These are phyloP conservation scores for Annona cherimola DNA, from an alignment of 164 flowering plant genomes.

Conservation along the genomic window DNA sequence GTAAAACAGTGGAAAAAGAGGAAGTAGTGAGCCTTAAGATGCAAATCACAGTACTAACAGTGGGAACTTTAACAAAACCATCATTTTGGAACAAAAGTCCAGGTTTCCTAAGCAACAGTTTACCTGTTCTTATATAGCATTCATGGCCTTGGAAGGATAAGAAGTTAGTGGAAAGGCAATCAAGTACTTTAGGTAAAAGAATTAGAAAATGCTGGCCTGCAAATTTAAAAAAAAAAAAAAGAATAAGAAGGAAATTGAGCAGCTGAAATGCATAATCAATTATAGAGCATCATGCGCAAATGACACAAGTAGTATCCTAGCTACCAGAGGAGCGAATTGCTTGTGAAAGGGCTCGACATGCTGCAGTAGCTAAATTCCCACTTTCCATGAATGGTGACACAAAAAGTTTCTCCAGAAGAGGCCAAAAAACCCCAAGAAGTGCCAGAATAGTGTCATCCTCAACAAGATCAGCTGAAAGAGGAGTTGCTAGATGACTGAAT, in stretches of 20 bases:
- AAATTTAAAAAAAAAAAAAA: slow-evolving; percentile 25
- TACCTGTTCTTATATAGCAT: slow-evolving; percentile 89
- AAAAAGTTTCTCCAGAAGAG: slow-evolving; percentile 72
- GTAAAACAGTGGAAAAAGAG: slow-evolving; percentile 1
- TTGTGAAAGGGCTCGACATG: slow-evolving; percentile 90
- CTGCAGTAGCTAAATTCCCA: slow-evolving; percentile 65
- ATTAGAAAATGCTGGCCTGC: slow-evolving; percentile 75
- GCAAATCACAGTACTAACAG: not conserved
- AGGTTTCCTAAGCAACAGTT: slow-evolving; percentile 4
- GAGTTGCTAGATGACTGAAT: slow-evolving; percentile 57
- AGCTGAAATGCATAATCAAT: not conserved
- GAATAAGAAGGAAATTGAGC: not conserved
- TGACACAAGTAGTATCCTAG: not conserved
- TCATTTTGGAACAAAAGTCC: not conserved
- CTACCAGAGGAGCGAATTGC: slow-evolving; percentile 83
- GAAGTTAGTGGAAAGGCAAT: slow-evolving; percentile 75
- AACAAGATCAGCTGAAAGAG: slow-evolving; percentile 27
- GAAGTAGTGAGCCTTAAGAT: not conserved
- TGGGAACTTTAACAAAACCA: not conserved
- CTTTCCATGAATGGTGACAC: slow-evolving; percentile 71
- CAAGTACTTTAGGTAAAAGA: slow-evolving; percentile 65
- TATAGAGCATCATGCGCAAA: not conserved
- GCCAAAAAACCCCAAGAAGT: slow-evolving; percentile 73
- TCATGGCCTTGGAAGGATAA: slow-evolving; percentile 70
- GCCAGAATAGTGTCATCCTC: slow-evolving; percentile 55